Evolutionary conservation across 306 rosid species (phyloP).

Genomic region (Parietaria judaica): DNA sequence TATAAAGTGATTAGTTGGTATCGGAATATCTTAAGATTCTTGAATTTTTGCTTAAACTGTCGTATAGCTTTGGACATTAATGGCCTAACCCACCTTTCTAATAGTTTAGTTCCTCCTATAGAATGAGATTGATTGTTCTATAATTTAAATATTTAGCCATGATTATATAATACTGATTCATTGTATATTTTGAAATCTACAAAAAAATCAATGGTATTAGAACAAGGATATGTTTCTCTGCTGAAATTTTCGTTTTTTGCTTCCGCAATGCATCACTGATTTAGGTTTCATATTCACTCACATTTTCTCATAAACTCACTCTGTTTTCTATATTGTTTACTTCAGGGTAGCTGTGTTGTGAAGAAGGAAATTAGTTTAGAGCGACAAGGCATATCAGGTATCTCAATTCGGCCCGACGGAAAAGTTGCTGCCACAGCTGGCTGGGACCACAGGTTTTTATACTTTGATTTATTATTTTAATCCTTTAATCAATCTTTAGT

Average conservation of each 20-base stretch:
- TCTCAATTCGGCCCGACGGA: constrained; percentile 69
- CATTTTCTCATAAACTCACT: constrained; percentile 3
- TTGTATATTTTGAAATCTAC: too few species aligned
- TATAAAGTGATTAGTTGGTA: too few species aligned
- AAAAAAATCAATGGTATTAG: not conserved
- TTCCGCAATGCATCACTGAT: not conserved
- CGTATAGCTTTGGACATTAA: not conserved
- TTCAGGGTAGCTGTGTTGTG: constrained; percentile 55
- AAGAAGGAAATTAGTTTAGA: constrained; percentile 74
- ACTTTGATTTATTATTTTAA: not conserved
- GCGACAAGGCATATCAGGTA: constrained; percentile 79
- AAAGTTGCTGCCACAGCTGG: constrained; percentile 88
- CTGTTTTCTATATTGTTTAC: constrained; percentile 7
- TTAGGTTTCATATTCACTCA: too few species aligned
- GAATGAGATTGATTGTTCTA: not conserved
- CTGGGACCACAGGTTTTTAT: constrained; percentile 89
- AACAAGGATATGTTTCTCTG: not conserved
- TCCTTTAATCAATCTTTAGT: not conserved
- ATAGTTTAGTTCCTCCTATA: too few species aligned
- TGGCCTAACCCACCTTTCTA: not conserved
- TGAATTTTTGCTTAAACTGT: too few species aligned
- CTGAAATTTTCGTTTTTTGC: not conserved
- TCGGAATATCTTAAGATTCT: too few species aligned
- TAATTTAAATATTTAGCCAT: not conserved
- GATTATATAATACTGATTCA: too few species aligned